Percentiles rank a stretch among this genome's conserved stretches.
phyloP scores from a whole-genome alignment of 306 rosid genomes.

The Acacia confusa region DNA sequence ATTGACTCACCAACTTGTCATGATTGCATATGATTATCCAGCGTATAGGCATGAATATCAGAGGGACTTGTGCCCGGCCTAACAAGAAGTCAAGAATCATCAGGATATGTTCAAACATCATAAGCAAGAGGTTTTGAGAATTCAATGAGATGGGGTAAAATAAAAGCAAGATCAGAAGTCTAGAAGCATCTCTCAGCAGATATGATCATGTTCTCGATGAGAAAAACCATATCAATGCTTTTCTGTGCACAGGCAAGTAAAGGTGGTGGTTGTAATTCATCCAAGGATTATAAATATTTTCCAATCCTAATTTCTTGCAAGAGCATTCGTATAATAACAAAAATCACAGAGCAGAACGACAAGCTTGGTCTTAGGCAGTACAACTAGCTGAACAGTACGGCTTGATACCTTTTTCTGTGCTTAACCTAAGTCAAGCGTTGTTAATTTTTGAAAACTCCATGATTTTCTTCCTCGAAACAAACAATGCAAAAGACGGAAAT shows the following conservation, averaged over 20 bases:
- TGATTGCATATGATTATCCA: constrained; percentile 74
- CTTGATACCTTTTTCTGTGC: constrained; percentile 17
- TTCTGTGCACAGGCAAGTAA: neutral
- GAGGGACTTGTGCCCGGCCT: constrained; percentile 99
- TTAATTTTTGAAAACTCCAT: neutral
- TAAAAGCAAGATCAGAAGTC: neutral
- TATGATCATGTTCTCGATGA: constrained; percentile 1
- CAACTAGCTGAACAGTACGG: constrained; percentile 17
- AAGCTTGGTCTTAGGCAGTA: neutral
- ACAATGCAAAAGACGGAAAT: constrained; percentile 7
- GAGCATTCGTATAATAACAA: constrained; percentile 16
- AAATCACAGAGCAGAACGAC: neutral
- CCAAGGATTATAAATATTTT: neutral
- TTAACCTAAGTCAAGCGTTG: neutral
- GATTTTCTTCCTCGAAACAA: constrained; percentile 15
- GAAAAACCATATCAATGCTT: constrained; percentile 13
- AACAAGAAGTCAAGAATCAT: constrained; percentile 32
- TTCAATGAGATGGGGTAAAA: neutral
- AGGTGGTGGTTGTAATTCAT: neutral
- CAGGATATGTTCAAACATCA: constrained; percentile 30
- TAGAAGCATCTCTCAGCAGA: constrained; percentile 16
- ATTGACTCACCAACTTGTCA: constrained; percentile 54
- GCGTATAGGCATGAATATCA: constrained; percentile 81
- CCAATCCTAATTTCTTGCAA: neutral
- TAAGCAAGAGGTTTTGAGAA: constrained; percentile 27